Percentiles rank a stretch among this genome's conserved stretches.
Conservation (phyloP, 306 rosid species). For the Vachellia collinsii region DNA sequence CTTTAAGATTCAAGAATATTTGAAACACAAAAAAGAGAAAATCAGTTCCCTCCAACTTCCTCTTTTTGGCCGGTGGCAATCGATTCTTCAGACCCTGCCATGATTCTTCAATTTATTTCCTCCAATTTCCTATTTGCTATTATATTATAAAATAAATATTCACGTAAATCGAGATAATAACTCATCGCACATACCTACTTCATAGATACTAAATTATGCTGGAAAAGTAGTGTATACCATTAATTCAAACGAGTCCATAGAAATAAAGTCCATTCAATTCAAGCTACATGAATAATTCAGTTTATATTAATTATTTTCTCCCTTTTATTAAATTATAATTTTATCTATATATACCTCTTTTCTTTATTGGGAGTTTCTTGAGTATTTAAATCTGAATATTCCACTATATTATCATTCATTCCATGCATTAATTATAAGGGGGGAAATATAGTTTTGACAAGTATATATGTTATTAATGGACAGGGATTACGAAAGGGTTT, state of each 20-base stretch:
- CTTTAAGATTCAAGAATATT: conserved; percentile 1
- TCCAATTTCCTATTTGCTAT: too few relatives aligned
- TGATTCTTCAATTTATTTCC: neutral
- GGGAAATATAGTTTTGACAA: neutral
- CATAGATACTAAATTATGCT: too few relatives aligned
- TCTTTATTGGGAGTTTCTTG: too few relatives aligned
- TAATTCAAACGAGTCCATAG: neutral
- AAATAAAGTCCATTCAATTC: neutral
- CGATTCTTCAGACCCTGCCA: too few relatives aligned
- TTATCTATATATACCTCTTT: neutral
- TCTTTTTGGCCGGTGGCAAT: neutral
- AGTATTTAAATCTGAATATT: neutral
- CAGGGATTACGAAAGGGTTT: neutral
- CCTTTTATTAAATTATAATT: neutral
- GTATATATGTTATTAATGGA: neutral
- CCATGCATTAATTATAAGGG: neutral
- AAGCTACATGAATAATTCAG: neutral
- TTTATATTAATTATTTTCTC: neutral
- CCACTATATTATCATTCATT: neutral
- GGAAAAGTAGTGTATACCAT: too few relatives aligned
- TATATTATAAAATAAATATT: too few relatives aligned
- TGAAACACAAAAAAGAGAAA: neutral
- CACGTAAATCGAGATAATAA: too few relatives aligned
- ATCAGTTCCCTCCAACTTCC: neutral
- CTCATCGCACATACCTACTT: too few relatives aligned